Base-by-base conservation (phyloP, 2,329 filamentous ascomycete species). In the Cladophialophora yegresii region DNA sequence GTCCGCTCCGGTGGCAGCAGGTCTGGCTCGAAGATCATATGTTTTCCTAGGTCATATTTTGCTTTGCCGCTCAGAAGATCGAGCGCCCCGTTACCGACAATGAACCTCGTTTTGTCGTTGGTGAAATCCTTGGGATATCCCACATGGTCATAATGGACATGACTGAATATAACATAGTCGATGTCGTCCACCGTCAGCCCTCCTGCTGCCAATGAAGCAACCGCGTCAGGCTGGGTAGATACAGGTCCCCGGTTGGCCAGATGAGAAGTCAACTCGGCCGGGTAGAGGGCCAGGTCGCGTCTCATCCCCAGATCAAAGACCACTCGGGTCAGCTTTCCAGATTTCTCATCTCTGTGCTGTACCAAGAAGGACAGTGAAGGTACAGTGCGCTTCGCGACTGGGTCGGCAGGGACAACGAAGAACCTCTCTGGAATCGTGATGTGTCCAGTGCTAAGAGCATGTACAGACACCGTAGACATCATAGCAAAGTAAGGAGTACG, bases 91-190 rank as follows among this genome's bases (percentile, higher is more conserved):
- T 68, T 56, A 26, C 79, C 79, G 55, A 80, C 74, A 4, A 81
- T 63, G 65, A 80, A 80, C 12, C 68, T 76, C 1, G 76, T 75
- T 5, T 66, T 65, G 16, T 55, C 26, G 59, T 67, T 68, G 47
- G 45, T 58, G 33, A 71, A 71, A 28, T 69, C 69, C n/a, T 45
- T 36, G 0, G 78, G 78, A 43, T 75, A 72, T 36, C 79, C 78
- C n/a, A 79, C 69, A 61, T 71, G 70, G 58, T 71, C 68, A 43
- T 66, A 60, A 68, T 77, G 53, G 66, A 78, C 76, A 70, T 80
- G 78, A 13, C 74, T 77, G 61, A 77, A 76, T 13, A 80, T 73
- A 6, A 80, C 73, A 62, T 72, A 75, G 67, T 80, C 77, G 23
- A 80, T 78, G 54, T 80, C 76, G 13, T 72, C 64, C 1, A 76